Percentiles rank a stretch among this genome's conserved stretches.
phyloP scores from a whole-genome alignment of 176 grass and related monocot genomes.

The Coix lacrymajobi region DNA sequence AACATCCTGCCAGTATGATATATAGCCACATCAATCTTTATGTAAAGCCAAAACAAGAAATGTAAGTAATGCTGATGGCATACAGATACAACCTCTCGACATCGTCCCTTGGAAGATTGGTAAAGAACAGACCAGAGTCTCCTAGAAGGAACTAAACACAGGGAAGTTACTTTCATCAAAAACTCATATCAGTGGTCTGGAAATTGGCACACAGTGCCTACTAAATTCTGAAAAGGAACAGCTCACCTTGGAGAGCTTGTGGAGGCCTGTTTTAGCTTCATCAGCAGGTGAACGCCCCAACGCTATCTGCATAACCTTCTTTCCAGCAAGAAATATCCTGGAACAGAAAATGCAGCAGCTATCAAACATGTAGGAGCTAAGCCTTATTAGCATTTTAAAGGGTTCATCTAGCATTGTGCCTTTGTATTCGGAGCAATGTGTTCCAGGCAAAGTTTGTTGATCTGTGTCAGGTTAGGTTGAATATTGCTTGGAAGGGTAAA shows the following conservation, averaged over 20 bases:
- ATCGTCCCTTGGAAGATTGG: slow-evolving; percentile 78
- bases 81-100: slow-evolving; percentile 60
- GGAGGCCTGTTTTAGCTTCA: slow-evolving; percentile 63
- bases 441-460: background rate
- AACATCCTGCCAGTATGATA: slow-evolving; percentile 49
- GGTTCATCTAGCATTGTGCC: background rate
- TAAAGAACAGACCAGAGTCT: slow-evolving; percentile 67
- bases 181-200: background rate
- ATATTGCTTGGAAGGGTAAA: background rate
- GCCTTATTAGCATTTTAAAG: background rate
- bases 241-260: slow-evolving; percentile 77
- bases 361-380: background rate
- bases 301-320: slow-evolving; percentile 95
- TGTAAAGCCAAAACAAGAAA: background rate
- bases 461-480: background rate
- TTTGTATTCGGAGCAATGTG: background rate
- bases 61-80: background rate
- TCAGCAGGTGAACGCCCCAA: slow-evolving; percentile 72
- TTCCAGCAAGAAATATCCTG: slow-evolving; percentile 95
- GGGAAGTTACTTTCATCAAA: slow-evolving; percentile 11
- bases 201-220: background rate
- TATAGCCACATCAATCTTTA: background rate
- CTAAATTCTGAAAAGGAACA: background rate
- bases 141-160: slow-evolving; percentile 63
- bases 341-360: background rate